phyloP scores from a whole-genome alignment of 1,284 basidiomycete species.

The Ceratobasidium sp. region DNA sequence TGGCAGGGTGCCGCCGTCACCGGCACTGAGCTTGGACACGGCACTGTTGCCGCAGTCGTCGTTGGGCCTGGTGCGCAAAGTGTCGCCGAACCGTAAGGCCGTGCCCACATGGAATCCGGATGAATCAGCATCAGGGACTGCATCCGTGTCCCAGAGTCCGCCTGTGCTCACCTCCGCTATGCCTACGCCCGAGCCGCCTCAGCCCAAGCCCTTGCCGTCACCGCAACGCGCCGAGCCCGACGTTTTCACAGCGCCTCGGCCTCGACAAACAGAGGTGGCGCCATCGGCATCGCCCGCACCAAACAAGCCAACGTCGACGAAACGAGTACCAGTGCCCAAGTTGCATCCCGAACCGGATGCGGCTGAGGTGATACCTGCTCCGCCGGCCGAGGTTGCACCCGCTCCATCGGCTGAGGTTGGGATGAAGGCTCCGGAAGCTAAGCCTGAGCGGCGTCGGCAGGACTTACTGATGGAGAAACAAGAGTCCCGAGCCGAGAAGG shows the following conservation, averaged over 20 bases:
- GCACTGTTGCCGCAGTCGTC: slow-evolving; percentile 7
- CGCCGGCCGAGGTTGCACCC: neutral
- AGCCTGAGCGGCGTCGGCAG: slow-evolving; percentile 16
- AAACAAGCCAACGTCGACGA: slow-evolving; percentile 16
- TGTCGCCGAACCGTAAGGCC: slow-evolving; percentile 37
- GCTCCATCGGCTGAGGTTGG: slow-evolving; percentile 22
- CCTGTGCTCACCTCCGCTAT: neutral
- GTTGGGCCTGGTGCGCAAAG: slow-evolving; percentile 2
- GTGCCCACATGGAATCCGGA: slow-evolving; percentile 25
- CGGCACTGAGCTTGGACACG: slow-evolving; percentile 32
- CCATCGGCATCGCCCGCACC: neutral
- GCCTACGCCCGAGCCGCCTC: neutral
- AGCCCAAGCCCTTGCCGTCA: neutral
- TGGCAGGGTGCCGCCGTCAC: slow-evolving; percentile 20
- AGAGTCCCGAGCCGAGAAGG: slow-evolving; percentile 22
- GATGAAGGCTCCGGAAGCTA: slow-evolving; percentile 41
- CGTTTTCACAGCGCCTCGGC: neutral
- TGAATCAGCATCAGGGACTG: neutral
- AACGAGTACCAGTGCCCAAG: slow-evolving; percentile 32
- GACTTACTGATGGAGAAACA: neutral
- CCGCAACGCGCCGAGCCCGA: slow-evolving; percentile 5
- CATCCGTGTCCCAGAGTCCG: slow-evolving; percentile 1
- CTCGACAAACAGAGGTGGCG: neutral
- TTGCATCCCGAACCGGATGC: neutral
- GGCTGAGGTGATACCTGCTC: neutral